Conservation (phyloP, 345 rosid genomes). For the Populus euphratica region DNA sequence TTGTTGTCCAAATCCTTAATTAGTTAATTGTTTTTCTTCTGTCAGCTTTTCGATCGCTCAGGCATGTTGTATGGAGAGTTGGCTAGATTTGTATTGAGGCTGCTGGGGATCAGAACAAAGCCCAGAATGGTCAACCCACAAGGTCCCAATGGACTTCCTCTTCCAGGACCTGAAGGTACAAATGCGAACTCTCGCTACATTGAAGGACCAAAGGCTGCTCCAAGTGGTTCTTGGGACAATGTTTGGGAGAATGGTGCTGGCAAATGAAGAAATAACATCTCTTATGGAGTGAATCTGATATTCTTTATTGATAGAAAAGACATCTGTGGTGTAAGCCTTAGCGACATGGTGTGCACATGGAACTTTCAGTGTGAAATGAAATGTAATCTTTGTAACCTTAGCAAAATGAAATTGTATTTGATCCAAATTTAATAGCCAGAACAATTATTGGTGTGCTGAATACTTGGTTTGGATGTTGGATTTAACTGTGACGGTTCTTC, state of each 20-base stretch:
- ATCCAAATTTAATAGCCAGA: background rate
- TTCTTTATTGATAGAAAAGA: background rate
- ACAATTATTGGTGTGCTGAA: background rate
- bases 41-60: constrained; percentile 76
- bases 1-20: background rate
- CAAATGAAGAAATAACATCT: background rate
- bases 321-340: background rate
- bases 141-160: constrained; percentile 53
- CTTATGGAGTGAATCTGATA: background rate
- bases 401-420: background rate
- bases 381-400: background rate
- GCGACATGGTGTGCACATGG: background rate
- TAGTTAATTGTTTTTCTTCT: background rate
- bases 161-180: constrained; percentile 27
- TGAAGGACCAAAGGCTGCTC: constrained; percentile 63
- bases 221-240: constrained; percentile 69
- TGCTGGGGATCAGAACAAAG: constrained; percentile 64
- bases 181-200: constrained; percentile 40
- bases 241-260: constrained; percentile 51
- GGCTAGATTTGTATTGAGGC: constrained; percentile 73
- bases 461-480: background rate
- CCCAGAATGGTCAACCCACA: constrained; percentile 48
- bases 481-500: background rate
- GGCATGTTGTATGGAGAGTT: constrained; percentile 76
- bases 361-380: background rate